Evolutionary conservation across 2,329 filamentous ascomycete species (phyloP).

Genomic region (Aspergillus awamori): DNA sequence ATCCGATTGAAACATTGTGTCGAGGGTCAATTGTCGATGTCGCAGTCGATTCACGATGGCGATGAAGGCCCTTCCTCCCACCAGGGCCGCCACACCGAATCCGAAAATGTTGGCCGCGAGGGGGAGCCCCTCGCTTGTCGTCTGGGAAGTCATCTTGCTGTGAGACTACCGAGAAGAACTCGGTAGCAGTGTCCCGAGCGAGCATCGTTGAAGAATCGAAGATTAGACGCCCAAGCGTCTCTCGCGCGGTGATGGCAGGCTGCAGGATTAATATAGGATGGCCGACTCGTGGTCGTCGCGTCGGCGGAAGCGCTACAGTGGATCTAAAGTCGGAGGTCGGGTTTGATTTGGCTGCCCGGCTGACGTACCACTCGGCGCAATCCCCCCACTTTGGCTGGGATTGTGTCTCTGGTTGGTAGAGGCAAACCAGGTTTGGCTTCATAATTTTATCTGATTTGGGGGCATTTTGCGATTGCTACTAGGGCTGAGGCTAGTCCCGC

Average conservation of each 20-base stretch:
- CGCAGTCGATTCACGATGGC: not conserved
- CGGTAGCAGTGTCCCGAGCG: not conserved
- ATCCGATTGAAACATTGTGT: not conserved
- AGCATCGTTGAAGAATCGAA: not conserved
- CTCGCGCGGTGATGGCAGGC: not conserved
- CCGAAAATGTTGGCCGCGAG: not conserved
- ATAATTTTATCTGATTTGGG: not conserved
- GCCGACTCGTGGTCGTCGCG: not conserved
- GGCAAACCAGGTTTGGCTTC: not conserved
- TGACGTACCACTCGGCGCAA: conserved; percentile 2
- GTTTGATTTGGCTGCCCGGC: not conserved
- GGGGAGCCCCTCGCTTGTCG: not conserved
- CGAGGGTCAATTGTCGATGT: not conserved
- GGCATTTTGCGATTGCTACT: not conserved
- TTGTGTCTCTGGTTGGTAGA: not conserved
- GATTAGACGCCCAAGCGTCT: not conserved
- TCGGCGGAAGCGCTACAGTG: not conserved
- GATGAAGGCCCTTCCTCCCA: not conserved
- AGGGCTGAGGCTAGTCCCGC: not conserved
- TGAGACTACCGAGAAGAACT: not conserved
- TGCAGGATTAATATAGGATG: not conserved
- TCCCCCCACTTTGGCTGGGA: not conserved
- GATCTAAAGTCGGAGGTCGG: not conserved
- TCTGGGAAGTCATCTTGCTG: not conserved
- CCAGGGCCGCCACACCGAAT: not conserved